A percentile compares a stretch with the other conserved stretches of the same genome.
phyloP scores from a whole-genome alignment of 257 asterid species.

The Fraxinus anomala region DNA sequence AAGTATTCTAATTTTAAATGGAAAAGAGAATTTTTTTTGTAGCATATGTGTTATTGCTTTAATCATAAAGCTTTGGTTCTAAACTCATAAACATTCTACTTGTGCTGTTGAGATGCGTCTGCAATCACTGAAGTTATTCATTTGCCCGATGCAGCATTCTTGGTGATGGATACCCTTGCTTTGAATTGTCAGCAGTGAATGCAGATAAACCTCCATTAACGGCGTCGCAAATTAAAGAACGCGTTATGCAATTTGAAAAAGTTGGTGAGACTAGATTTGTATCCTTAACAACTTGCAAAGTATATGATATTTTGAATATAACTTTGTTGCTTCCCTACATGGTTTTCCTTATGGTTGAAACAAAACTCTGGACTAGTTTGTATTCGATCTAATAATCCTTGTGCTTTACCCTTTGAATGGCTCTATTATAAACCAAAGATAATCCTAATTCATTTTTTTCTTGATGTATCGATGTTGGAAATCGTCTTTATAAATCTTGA shows the following conservation, averaged over 20 bases:
- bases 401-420: neutral
- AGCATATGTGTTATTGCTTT: conserved; percentile 17
- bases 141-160: conserved; percentile 64
- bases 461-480: neutral
- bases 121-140: conserved; percentile 9
- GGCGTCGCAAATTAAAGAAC: conserved; percentile 70
- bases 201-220: conserved; percentile 96
- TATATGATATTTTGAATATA: conserved; percentile 10
- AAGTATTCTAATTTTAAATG: conserved; percentile 6
- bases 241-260: conserved; percentile 75
- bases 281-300: conserved; percentile 22
- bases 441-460: neutral
- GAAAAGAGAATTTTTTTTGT: neutral
- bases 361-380: neutral
- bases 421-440: neutral
- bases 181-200: conserved; percentile 88
- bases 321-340: neutral
- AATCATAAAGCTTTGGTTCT: neutral
- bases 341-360: neutral
- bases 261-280: conserved; percentile 59
- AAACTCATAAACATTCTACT: conserved; percentile 10
- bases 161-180: conserved; percentile 94
- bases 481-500: neutral
- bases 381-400: neutral
- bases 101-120: conserved; percentile 21